A percentile compares a stretch with the other conserved stretches of the same genome.
Conservation (phyloP, 371 early-diverging fungal genomes). For the Dinochytrium kinnereticum region DNA sequence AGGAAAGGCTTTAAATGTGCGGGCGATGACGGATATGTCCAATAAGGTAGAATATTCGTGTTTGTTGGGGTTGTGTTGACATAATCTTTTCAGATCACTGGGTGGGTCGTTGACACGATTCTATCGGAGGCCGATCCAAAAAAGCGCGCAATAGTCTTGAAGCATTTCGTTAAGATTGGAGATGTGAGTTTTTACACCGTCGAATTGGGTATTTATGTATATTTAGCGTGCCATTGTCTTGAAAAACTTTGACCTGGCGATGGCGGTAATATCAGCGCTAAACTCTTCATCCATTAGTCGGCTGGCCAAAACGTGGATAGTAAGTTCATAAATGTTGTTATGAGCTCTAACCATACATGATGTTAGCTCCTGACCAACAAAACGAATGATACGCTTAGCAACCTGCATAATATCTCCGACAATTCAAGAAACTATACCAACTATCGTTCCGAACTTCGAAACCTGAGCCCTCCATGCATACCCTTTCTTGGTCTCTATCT, state of each 20-base stretch:
- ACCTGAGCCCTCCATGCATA: conserved; percentile 43
- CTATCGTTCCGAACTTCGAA: conserved; percentile 75
- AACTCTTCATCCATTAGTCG: conserved; percentile 76
- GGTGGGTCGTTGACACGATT: conserved; percentile 88
- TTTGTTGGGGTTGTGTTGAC: neutral
- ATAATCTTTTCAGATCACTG: conserved; percentile 61
- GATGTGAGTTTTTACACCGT: neutral
- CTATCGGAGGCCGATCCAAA: conserved; percentile 79
- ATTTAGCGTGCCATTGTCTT: conserved; percentile 62
- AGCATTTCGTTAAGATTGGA: conserved; percentile 62
- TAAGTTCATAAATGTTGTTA: conserved; percentile 23
- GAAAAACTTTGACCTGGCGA: conserved; percentile 80
- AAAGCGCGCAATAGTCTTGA: conserved; percentile 73
- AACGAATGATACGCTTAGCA: conserved; percentile 61
- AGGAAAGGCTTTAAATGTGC: conserved; percentile 39
- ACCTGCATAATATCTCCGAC: conserved; percentile 83
- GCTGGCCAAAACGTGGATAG: conserved; percentile 76
- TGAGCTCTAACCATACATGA: too few species aligned
- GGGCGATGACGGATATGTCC: conserved; percentile 60
- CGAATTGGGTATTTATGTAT: conserved; percentile 9
- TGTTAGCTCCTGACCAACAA: conserved; percentile 29
- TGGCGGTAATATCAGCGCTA: conserved; percentile 80
- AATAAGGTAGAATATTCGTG: conserved; percentile 60
- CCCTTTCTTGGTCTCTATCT: conserved; percentile 15
- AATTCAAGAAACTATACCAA: conserved; percentile 74